These are phyloP conservation scores for Ichthyophthirius multifiliis DNA, from an alignment of 169 alveolate genomes.

Conservation along the genomic window DNA sequence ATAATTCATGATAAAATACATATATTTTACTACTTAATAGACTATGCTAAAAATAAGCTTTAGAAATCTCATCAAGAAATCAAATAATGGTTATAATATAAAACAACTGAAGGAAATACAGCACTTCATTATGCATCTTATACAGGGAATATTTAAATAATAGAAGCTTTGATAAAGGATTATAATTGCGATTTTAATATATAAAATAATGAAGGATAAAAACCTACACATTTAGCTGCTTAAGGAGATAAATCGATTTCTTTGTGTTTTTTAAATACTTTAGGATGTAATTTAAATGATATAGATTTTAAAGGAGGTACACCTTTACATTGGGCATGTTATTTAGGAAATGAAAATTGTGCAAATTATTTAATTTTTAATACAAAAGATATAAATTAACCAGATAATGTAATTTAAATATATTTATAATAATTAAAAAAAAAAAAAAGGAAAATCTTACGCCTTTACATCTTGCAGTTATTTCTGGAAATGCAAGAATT, in stretches of 20 bases:
- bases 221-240: conserved; percentile 76
- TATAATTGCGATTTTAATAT: conserved; percentile 55
- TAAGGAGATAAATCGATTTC: conserved; percentile 74
- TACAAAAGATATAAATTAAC: neutral
- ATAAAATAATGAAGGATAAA: conserved; percentile 49
- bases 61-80: neutral
- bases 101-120: conserved; percentile 40
- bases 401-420: neutral
- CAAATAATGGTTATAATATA: neutral
- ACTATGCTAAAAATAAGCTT: neutral
- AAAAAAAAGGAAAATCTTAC: conserved; percentile 54
- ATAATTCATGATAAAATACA: neutral
- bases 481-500: conserved; percentile 55
- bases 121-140: conserved; percentile 77
- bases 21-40: neutral
- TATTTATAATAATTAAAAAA: conserved; percentile 17
- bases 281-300: conserved; percentile 35
- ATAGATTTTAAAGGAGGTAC: conserved; percentile 72
- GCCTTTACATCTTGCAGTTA: conserved; percentile 74
- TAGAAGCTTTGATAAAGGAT: conserved; percentile 47
- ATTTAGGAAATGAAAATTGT: conserved; percentile 62
- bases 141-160: conserved; percentile 66
- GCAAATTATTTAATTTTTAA: conserved; percentile 58
- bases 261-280: conserved; percentile 52
- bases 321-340: conserved; percentile 86